Evolutionary conservation across 176 grass and related monocot species (phyloP), one percentile per base, ranked within the genome.

Genomic region (Zizania latifolia): DNA sequence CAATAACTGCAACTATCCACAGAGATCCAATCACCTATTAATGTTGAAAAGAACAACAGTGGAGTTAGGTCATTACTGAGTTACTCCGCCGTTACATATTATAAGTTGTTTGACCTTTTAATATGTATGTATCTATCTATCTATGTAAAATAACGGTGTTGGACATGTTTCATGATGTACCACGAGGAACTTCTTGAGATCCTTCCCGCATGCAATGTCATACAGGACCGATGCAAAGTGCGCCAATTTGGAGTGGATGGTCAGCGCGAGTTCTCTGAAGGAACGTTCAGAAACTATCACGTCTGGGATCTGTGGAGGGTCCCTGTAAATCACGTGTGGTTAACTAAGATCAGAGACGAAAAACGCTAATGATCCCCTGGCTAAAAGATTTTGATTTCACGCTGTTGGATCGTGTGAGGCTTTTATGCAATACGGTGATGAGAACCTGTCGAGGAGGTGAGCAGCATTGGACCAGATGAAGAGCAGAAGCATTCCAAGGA

Each of bases 141-240:
- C n/a, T n/a, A n/a, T n/a, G n/a, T n/a, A n/a, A 59, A 48, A 22
- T 62, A 65, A 39, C 5, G 31, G 3, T 19, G 36, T 22, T 54
- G 2, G 4, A 51, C 57, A 73, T 32, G 16, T 22, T 39, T 37
- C 19, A 39, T 87, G 22, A 62, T 6, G 29, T 94, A 98, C 95
- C 86, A 72, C 28, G 44, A 94, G 84, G 59, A 99, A 99, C 44
- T 82, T 82, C 36, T 68, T 89, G 72, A 99, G 89, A 51, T 99
- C 89, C 41, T 92, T 99, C 44, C 91, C 95, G 33, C 84, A 88
- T 1, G 95, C 79, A 67, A 99, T 80, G 35, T 99, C 79, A 35
- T 90, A 79, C 15, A 99, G 69, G 41, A 48, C 33, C 0, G 84
- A 76, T 4, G 70, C 68, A 63, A 76, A 86, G 35, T 62, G 46